These are phyloP conservation scores for Populus simonii DNA, from an alignment of 345 rosid species.

Conservation along the genomic window DNA sequence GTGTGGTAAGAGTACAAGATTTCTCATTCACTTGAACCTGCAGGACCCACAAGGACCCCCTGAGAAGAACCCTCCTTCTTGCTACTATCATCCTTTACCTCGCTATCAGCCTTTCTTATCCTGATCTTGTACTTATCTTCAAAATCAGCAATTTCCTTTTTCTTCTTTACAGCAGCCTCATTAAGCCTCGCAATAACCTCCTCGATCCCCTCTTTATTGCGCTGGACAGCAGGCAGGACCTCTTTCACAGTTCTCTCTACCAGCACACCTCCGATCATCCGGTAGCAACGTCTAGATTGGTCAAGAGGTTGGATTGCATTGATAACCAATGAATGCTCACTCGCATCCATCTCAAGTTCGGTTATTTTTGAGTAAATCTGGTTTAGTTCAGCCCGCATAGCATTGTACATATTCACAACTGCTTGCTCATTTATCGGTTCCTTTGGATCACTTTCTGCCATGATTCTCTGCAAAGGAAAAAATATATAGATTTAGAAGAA, in stretches of 20 bases:
- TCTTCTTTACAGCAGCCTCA: conserved; percentile 80
- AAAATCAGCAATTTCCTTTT: conserved; percentile 68
- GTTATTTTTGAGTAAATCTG: conserved; percentile 90
- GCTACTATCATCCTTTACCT: conserved; percentile 44
- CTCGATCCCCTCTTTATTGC: conserved; percentile 90
- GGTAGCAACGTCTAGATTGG: conserved; percentile 73
- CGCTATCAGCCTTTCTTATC: conserved; percentile 55
- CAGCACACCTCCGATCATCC: conserved; percentile 91
- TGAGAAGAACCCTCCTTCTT: conserved; percentile 85
- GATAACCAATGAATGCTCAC: conserved; percentile 82
- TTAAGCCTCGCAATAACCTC: conserved; percentile 83
- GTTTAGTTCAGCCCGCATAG: conserved; percentile 74
- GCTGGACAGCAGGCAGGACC: conserved; percentile 90
- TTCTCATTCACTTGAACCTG: conserved; percentile 46
- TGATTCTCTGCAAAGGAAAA: conserved; percentile 30
- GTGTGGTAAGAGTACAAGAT: background rate
- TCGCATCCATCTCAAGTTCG: conserved; percentile 90
- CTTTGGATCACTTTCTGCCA: conserved; percentile 51
- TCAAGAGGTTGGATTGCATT: conserved; percentile 87
- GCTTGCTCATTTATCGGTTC: conserved; percentile 67
- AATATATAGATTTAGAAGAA: no score
- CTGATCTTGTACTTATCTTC: conserved; percentile 87
- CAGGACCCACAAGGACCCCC: conserved; percentile 95
- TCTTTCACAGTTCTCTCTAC: conserved; percentile 92
- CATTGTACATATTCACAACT: conserved; percentile 60